phyloP scores from a whole-genome alignment of 768 basidiomycete genomes.

The Inosperma sp. region DNA sequence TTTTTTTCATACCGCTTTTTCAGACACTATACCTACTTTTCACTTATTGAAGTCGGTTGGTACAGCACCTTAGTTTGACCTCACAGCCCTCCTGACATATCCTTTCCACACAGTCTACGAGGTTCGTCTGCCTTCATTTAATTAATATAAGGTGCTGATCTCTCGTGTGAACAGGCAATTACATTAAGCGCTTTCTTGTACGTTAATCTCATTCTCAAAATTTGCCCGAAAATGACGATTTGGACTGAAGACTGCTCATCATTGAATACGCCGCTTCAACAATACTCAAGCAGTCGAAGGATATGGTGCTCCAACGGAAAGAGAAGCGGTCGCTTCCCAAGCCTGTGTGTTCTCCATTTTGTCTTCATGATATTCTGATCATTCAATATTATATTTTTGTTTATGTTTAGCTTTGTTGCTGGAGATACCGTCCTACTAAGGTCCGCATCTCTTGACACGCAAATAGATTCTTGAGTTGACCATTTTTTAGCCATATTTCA shows the following conservation, averaged over 20 bases:
- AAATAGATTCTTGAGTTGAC: slow-evolving; percentile 1
- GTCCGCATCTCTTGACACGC: slow-evolving; percentile 28
- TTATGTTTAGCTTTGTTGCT: slow-evolving; percentile 76
- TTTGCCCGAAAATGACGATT: neutral
- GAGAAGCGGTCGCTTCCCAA: slow-evolving; percentile 71
- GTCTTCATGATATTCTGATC: neutral
- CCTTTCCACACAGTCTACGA: slow-evolving; percentile 61
- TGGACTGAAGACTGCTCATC: slow-evolving; percentile 56
- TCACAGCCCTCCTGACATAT: too few relatives aligned
- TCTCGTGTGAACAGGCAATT: slow-evolving; percentile 47
- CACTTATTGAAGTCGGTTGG: slow-evolving; percentile 42
- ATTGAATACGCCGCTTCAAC: slow-evolving; percentile 82
- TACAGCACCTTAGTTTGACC: too few relatives aligned
- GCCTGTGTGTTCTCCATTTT: slow-evolving; percentile 38
- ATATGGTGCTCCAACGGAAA: slow-evolving; percentile 70
- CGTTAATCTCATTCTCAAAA: slow-evolving; percentile 23
- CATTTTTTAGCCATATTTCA: slow-evolving; percentile 66
- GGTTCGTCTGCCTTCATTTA: slow-evolving; percentile 33
- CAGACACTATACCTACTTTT: slow-evolving; percentile 59
- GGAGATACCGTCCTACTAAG: slow-evolving; percentile 79
- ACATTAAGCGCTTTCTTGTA: slow-evolving; percentile 85
- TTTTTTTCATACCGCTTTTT: slow-evolving; percentile 86
- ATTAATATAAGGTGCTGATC: neutral
- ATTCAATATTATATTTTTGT: neutral
- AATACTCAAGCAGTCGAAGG: slow-evolving; percentile 54